A percentile compares a stretch with the other conserved stretches of the same genome.
Conservation (phyloP, 768 basidiomycete species). For the Rhodotorula taiwanensis region DNA sequence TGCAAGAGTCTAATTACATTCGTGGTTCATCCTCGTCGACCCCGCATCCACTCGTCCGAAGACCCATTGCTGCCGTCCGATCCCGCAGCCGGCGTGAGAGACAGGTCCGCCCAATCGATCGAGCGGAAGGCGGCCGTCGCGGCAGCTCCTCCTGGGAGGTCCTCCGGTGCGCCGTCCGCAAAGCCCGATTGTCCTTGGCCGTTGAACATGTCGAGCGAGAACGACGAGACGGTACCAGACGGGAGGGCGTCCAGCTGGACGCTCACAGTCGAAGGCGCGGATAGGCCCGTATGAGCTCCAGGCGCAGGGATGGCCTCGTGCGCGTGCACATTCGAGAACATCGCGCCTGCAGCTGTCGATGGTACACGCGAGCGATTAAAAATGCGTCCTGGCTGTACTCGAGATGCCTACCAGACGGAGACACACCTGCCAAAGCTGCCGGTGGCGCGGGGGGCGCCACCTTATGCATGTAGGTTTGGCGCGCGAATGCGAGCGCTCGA, state of each 20-base stretch:
- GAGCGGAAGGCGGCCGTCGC: conserved; percentile 10
- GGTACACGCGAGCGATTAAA: too few species aligned
- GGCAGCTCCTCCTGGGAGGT: background rate
- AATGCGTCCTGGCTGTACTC: too few species aligned
- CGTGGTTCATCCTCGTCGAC: too few species aligned
- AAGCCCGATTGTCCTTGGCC: background rate
- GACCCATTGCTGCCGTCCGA: conserved; percentile 8
- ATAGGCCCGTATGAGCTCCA: too few species aligned
- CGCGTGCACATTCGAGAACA: background rate
- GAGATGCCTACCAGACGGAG: background rate
- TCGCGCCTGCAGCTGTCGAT: background rate
- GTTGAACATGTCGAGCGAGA: background rate
- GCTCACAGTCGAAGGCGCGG: too few species aligned
- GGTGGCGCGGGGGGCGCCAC: background rate
- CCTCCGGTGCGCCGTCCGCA: conserved; percentile 14
- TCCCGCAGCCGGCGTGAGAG: conserved; percentile 15
- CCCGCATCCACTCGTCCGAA: conserved; percentile 2
- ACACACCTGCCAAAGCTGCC: background rate
- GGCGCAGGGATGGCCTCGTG: background rate
- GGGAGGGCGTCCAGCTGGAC: too few species aligned
- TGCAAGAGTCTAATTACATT: too few species aligned
- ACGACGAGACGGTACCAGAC: too few species aligned
- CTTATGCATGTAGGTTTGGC: background rate
- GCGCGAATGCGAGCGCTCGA: background rate
- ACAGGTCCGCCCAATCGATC: conserved; percentile 25